These are phyloP conservation scores for Calonectria crousiana DNA, from an alignment of 2,329 filamentous ascomycete species.

Conservation along the genomic window DNA sequence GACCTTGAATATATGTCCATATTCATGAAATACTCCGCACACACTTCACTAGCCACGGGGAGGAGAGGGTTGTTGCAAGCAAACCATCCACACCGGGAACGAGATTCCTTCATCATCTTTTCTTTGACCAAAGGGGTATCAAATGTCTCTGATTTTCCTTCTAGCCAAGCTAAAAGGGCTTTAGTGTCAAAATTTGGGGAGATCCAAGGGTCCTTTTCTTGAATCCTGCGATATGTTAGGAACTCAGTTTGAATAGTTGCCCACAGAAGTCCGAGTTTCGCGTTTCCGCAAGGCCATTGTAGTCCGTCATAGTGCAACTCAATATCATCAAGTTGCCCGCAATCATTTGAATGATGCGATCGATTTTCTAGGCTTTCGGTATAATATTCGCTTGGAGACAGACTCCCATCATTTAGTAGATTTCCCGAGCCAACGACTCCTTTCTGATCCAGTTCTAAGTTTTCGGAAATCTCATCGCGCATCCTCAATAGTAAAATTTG, in stretches of 20 bases:
- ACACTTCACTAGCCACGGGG: not conserved
- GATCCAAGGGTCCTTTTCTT: constrained; percentile 11
- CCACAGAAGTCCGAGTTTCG: constrained; percentile 21
- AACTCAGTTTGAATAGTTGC: constrained; percentile 28
- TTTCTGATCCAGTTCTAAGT: not conserved
- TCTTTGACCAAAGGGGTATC: constrained; percentile 2
- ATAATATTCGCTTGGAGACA: too few relatives aligned
- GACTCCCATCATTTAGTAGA: not conserved
- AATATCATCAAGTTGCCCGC: not conserved
- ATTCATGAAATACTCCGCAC: not conserved
- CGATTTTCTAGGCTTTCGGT: too few relatives aligned
- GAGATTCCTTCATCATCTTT: not conserved
- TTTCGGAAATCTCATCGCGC: not conserved
- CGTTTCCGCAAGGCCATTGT: not conserved
- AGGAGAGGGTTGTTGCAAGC: fast-evolving
- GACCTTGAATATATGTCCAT: not conserved
- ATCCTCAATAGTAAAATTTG: not conserved
- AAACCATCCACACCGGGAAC: constrained; percentile 22
- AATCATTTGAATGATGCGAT: not conserved
- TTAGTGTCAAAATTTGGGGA: constrained; percentile 22
- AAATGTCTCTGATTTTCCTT: not conserved
- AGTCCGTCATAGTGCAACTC: not conserved
- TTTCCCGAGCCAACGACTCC: not conserved
- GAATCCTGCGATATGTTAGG: constrained; percentile 22
- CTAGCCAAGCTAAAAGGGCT: constrained; percentile 1